These are phyloP conservation scores for Scedosporium dehoogii DNA, from an alignment of 2,329 filamentous ascomycete species.

Conservation along the genomic window DNA sequence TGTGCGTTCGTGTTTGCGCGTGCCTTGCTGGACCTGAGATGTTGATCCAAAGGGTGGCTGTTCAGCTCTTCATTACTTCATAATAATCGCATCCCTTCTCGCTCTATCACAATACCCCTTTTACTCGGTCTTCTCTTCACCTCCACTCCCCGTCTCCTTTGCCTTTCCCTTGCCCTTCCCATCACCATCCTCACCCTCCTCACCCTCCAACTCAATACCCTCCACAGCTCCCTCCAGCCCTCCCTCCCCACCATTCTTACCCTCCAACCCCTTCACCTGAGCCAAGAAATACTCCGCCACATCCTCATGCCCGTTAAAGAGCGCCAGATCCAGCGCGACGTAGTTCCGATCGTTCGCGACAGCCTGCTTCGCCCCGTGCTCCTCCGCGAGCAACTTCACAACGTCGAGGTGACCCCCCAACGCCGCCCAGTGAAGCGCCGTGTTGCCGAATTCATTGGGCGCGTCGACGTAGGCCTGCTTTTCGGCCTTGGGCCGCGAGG, in stretches of 20 bases:
- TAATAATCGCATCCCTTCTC: neutral
- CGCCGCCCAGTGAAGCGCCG: slow-evolving; percentile 86
- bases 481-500: slow-evolving; percentile 23
- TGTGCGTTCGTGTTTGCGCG: too few species aligned
- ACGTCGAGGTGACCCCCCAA: slow-evolving; percentile 76
- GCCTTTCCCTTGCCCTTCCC: neutral
- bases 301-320: slow-evolving; percentile 57
- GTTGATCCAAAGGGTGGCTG: too few species aligned
- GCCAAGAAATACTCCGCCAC: slow-evolving; percentile 52
- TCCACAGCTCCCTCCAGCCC: slow-evolving; percentile 19
- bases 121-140: neutral
- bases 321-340: slow-evolving; percentile 65
- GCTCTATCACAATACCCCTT: neutral
- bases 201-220: slow-evolving; percentile 26
- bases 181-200: neutral
- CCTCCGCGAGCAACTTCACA: slow-evolving; percentile 62
- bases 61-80: neutral
- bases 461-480: slow-evolving; percentile 51
- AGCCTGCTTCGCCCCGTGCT: slow-evolving; percentile 65
- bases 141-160: neutral
- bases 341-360: slow-evolving; percentile 78
- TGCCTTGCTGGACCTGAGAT: too few species aligned
- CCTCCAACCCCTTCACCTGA: slow-evolving; percentile 31
- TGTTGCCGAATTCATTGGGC: slow-evolving; percentile 77
- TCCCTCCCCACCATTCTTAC: slow-evolving; percentile 23